These are phyloP conservation scores for Ceratocystis diversiconidia DNA, from an alignment of 2,329 filamentous ascomycete genomes.

Conservation along the genomic window DNA sequence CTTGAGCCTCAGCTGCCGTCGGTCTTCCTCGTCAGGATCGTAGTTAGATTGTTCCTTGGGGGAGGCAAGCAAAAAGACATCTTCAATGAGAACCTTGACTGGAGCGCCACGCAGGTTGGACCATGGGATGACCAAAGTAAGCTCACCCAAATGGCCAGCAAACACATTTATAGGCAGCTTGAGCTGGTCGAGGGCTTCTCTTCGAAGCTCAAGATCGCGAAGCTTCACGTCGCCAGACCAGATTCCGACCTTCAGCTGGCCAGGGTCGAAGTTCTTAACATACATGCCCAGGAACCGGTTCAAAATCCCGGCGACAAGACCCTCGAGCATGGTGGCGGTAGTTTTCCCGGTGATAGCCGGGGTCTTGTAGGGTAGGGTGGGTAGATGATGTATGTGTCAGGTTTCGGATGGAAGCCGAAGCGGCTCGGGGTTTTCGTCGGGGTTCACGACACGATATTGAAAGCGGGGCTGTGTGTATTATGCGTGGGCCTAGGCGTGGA, in stretches of 20 bases:
- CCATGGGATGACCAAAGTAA: slow-evolving; percentile 92
- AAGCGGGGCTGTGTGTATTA: not conserved
- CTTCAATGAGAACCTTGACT: slow-evolving; percentile 87
- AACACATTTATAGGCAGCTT: slow-evolving; percentile 93
- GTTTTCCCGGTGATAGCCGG: slow-evolving; percentile 1
- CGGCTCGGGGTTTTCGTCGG: not conserved
- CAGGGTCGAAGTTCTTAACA: slow-evolving; percentile 97
- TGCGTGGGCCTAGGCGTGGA: not conserved
- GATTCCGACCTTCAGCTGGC: slow-evolving; percentile 95
- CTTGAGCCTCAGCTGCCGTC: slow-evolving; percentile 77
- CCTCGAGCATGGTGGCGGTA: slow-evolving; percentile 64
- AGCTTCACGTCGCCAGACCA: slow-evolving; percentile 98
- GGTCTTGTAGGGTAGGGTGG: not conserved
- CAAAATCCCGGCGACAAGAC: slow-evolving; percentile 87
- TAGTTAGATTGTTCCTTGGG: slow-evolving; percentile 93
- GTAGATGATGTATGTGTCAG: not conserved
- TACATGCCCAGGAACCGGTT: slow-evolving; percentile 99
- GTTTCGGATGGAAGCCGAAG: not conserved
- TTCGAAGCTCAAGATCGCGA: slow-evolving; percentile 76
- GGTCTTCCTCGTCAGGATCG: slow-evolving; percentile 81
- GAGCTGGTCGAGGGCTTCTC: slow-evolving; percentile 92
- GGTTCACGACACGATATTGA: too few relatives aligned
- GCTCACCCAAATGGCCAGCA: slow-evolving; percentile 80
- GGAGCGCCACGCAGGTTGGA: slow-evolving; percentile 90
- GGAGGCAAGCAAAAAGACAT: slow-evolving; percentile 89